A percentile compares a stretch with the other conserved stretches of the same genome.
Conservation (phyloP, 2,329 filamentous ascomycete species). For the Xylariaceae sp. region DNA sequence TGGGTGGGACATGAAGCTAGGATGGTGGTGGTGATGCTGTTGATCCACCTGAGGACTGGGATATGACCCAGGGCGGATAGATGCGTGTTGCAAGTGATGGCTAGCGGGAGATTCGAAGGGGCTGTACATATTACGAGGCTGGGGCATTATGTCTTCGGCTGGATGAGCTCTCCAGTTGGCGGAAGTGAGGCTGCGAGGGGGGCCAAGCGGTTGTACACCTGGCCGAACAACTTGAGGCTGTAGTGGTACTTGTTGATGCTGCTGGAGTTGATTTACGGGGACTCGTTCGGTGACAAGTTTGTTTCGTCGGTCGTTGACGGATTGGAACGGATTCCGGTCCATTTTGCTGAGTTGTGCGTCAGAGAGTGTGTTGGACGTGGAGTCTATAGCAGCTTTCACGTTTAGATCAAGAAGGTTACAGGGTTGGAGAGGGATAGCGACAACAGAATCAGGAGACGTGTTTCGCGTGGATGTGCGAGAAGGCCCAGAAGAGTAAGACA, state of each 20-base stretch:
- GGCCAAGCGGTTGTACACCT: slow-evolving; percentile 18
- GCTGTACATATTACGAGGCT: slow-evolving; percentile 25
- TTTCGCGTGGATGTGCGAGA: slow-evolving; percentile 38
- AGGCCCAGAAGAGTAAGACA: slow-evolving; percentile 39
- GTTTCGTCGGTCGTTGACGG: slow-evolving; percentile 37
- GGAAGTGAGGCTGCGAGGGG: slow-evolving; percentile 35
- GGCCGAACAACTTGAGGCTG: slow-evolving; percentile 28
- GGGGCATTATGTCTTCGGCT: slow-evolving; percentile 21
- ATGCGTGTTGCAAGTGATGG: slow-evolving; percentile 13
- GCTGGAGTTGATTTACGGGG: slow-evolving; percentile 22
- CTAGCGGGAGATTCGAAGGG: slow-evolving; percentile 27
- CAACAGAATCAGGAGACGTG: slow-evolving; percentile 33
- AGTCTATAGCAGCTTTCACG: slow-evolving; percentile 30
- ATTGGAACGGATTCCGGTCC: slow-evolving; percentile 40
- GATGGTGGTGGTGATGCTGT: slow-evolving; percentile 20
- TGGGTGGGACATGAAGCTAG: slow-evolving; percentile 20
- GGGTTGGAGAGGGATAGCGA: slow-evolving; percentile 20
- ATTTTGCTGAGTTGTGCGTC: slow-evolving; percentile 31
- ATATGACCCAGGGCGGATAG: slow-evolving; percentile 20
- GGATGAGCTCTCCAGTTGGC: slow-evolving; percentile 40
- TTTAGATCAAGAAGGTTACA: slow-evolving; percentile 35
- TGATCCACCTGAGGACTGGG: slow-evolving; percentile 26
- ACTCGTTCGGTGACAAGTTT: slow-evolving; percentile 35
- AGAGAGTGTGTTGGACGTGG: slow-evolving; percentile 26
- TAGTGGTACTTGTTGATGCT: slow-evolving; percentile 7